Percentiles rank a stretch among this genome's conserved stretches.
These are phyloP conservation scores for Neopestalotiopsis sp. DNA, from an alignment of 2,329 filamentous ascomycete genomes.

Conservation along the genomic window DNA sequence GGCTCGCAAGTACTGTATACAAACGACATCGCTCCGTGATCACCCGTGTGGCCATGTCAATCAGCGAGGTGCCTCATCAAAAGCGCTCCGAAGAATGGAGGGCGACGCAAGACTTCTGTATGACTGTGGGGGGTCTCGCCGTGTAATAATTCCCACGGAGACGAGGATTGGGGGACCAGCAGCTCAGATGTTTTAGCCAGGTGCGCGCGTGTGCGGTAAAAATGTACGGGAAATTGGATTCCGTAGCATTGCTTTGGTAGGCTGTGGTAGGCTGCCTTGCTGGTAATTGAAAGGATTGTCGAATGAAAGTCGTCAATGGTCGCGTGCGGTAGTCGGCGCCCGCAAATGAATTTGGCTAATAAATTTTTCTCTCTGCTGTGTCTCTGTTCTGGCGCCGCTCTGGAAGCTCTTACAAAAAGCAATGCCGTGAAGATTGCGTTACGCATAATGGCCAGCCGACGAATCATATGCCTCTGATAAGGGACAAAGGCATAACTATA, in stretches of 20 bases:
- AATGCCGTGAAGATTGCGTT: conserved; percentile 18
- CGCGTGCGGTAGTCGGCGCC: not conserved
- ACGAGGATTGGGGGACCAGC: not conserved
- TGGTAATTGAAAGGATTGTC: not conserved
- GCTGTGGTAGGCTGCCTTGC: too few species aligned
- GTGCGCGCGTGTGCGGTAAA: not conserved
- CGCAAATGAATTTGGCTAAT: not conserved
- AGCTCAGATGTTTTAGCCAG: not conserved
- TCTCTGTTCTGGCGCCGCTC: not conserved
- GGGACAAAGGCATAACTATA: not conserved
- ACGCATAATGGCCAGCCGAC: not conserved
- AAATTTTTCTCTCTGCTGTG: not conserved
- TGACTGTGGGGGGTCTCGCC: not conserved
- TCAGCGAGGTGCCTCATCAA: not conserved
- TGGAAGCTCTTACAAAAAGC: conserved; percentile 18
- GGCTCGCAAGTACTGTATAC: not conserved
- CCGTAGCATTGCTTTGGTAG: not conserved
- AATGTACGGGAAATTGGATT: not conserved
- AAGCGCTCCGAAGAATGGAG: not conserved
- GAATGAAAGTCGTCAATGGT: not conserved
- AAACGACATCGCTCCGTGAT: conserved; percentile 16
- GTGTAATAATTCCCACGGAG: not conserved
- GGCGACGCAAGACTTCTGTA: not conserved
- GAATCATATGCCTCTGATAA: conserved; percentile 17
- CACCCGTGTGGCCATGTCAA: conserved; percentile 5